These are phyloP conservation scores for Dissoconium aciculare DNA, from an alignment of 2,329 filamentous ascomycete genomes.

Conservation along the genomic window DNA sequence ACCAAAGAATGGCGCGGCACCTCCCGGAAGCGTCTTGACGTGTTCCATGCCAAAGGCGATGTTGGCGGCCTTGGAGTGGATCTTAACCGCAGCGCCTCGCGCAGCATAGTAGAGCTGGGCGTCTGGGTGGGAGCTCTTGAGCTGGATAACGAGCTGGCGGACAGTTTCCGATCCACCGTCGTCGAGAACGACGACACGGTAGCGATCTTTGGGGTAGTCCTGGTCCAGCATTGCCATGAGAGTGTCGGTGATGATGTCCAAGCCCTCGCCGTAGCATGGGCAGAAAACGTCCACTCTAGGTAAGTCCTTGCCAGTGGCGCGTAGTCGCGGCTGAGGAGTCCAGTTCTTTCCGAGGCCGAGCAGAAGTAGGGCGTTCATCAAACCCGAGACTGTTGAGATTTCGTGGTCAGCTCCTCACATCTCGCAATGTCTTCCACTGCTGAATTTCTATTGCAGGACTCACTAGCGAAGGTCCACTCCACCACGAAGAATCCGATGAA, in stretches of 20 bases:
- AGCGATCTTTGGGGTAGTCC: slow-evolving; percentile 9
- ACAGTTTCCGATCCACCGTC: slow-evolving; percentile 8
- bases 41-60: slow-evolving; percentile 11
- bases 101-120: slow-evolving; percentile 8
- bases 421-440: background rate
- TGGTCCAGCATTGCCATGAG: slow-evolving; percentile 9
- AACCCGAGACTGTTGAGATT: slow-evolving; percentile 1
- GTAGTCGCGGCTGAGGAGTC: slow-evolving; percentile 8
- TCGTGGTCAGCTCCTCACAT: background rate
- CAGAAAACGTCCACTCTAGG: slow-evolving; percentile 9
- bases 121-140: slow-evolving; percentile 5
- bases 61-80: slow-evolving; percentile 11
- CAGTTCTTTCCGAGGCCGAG: slow-evolving; percentile 7
- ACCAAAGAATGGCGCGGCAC: slow-evolving; percentile 12
- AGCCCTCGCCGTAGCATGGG: slow-evolving; percentile 10
- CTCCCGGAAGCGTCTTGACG: slow-evolving; percentile 10
- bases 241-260: slow-evolving; percentile 10
- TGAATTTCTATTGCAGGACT: slow-evolving; percentile 1
- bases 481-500: slow-evolving; percentile 7
- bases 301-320: slow-evolving; percentile 6
- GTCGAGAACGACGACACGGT: slow-evolving; percentile 9
- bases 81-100: slow-evolving; percentile 9
- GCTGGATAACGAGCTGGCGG: slow-evolving; percentile 3
- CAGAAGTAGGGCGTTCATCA: slow-evolving; percentile 8
- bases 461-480: slow-evolving; percentile 9